Conservation (phyloP, 305 asterid species). For the Nicotiana rustica region DNA sequence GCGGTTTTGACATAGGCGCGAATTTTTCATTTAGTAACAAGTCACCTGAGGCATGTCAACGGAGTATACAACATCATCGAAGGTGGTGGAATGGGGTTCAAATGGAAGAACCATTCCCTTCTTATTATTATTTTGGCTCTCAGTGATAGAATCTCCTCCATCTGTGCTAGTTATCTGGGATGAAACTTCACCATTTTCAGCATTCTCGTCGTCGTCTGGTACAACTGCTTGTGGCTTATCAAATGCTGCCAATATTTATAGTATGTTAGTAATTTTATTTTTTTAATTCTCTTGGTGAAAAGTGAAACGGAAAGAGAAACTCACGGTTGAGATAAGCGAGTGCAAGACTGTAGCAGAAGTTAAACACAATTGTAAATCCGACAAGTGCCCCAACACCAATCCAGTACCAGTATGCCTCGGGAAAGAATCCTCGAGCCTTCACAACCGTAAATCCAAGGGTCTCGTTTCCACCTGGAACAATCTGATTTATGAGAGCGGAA, state of each 20-base stretch:
- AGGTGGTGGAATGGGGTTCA: slow-evolving; percentile 48
- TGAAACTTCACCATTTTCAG: slow-evolving; percentile 7
- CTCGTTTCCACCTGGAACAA: slow-evolving; percentile 15
- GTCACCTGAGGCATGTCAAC: slow-evolving; percentile 56
- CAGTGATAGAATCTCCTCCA: slow-evolving; percentile 34
- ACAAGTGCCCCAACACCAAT: slow-evolving; percentile 40
- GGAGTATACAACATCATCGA: slow-evolving; percentile 43
- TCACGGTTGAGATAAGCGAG: slow-evolving; percentile 41
- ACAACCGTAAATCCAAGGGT: slow-evolving; percentile 35
- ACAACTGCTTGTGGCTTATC: slow-evolving; percentile 39
- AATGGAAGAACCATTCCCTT: slow-evolving; percentile 50
- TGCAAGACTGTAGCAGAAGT: slow-evolving; percentile 37
- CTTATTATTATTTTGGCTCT: slow-evolving; percentile 32
- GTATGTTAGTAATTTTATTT: slow-evolving; percentile 5
- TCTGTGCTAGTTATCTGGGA: slow-evolving; percentile 32
- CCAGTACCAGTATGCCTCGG: slow-evolving; percentile 46
- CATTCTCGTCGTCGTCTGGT: slow-evolving; percentile 35
- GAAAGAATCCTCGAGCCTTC: slow-evolving; percentile 42
- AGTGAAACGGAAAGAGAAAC: slow-evolving; percentile 11
- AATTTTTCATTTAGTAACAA: neutral
- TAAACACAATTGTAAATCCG: slow-evolving; percentile 40
- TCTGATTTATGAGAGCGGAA: slow-evolving; percentile 19
- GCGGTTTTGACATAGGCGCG: neutral
- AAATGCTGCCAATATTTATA: slow-evolving; percentile 36
- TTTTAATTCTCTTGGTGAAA: slow-evolving; percentile 10